phyloP scores from a whole-genome alignment of 345 rosid genomes.

The Heritiera fomes region DNA sequence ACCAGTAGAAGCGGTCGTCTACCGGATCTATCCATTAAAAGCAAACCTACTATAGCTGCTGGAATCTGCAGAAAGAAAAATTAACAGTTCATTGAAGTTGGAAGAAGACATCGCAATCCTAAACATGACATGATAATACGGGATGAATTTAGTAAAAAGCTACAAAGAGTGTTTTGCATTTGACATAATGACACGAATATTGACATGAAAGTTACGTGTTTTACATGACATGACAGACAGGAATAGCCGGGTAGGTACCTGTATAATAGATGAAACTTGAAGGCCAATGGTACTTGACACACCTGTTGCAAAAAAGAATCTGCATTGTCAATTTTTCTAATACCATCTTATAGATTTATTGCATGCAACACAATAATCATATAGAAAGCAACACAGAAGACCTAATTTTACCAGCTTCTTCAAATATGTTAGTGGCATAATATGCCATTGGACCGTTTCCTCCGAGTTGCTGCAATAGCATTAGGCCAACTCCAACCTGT shows the following conservation, averaged over 20 bases:
- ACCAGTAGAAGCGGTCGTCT: constrained; percentile 58
- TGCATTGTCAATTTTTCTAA: neutral
- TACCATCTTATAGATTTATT: neutral
- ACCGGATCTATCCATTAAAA: constrained; percentile 53
- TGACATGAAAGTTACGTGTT: too few species aligned
- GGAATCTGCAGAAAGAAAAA: constrained; percentile 33
- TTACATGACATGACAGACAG: too few species aligned
- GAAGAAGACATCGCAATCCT: neutral
- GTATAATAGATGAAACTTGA: constrained; percentile 38
- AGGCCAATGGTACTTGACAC: constrained; percentile 47
- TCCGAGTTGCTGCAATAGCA: constrained; percentile 63
- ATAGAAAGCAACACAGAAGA: neutral
- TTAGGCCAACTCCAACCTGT: constrained; percentile 62
- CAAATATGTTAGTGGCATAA: constrained; percentile 51
- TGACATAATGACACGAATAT: too few species aligned
- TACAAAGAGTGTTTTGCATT: too few species aligned
- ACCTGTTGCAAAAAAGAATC: constrained; percentile 20
- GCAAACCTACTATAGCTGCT: constrained; percentile 28
- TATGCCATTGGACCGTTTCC: constrained; percentile 45
- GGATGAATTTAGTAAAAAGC: too few species aligned
- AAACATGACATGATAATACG: too few species aligned
- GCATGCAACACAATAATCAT: neutral
- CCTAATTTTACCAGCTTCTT: constrained; percentile 45
- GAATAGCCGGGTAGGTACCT: constrained; percentile 25
- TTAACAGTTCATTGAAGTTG: neutral